Conservation (phyloP, 1,284 basidiomycete genomes). For the Tetrapyrgos nigripes region DNA sequence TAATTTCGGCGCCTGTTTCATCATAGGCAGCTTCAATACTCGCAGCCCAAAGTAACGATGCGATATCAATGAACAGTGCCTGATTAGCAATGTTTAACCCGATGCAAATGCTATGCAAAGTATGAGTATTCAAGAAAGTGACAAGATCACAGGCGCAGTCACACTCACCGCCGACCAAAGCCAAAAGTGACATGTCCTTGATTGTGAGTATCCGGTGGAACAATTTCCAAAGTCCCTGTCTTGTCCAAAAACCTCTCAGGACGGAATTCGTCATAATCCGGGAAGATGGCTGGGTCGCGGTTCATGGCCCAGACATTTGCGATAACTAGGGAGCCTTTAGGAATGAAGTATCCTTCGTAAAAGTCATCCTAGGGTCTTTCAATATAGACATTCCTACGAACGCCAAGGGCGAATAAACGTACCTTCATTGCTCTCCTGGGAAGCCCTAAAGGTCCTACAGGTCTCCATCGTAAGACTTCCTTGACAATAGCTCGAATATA, state of each 20-base stretch:
- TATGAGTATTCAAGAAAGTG: constrained; percentile 4
- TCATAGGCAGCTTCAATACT: constrained; percentile 23
- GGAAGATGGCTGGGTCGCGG: constrained; percentile 5
- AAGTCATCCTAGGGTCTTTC: constrained; percentile 28
- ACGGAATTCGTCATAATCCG: constrained; percentile 25
- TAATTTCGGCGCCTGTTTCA: not conserved
- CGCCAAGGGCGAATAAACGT: too few species aligned
- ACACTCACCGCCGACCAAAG: not conserved
- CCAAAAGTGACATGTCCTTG: constrained; percentile 16
- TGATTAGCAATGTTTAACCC: constrained; percentile 40
- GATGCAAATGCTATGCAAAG: constrained; percentile 32
- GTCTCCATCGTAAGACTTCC: constrained; percentile 29
- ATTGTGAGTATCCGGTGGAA: constrained; percentile 14
- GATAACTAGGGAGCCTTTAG: constrained; percentile 20
- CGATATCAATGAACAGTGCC: constrained; percentile 44
- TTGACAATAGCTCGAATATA: too few species aligned
- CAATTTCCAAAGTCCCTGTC: not conserved
- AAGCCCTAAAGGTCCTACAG: constrained; percentile 15
- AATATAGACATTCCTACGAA: constrained; percentile 34
- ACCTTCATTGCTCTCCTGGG: constrained; percentile 5
- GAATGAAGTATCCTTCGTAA: constrained; percentile 38
- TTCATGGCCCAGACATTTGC: constrained; percentile 26
- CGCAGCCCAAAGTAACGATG: constrained; percentile 39
- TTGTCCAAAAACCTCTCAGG: constrained; percentile 21
- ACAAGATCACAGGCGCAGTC: too few species aligned